Conservation (phyloP, 179 eudicot species). For the Silene coronaria region DNA sequence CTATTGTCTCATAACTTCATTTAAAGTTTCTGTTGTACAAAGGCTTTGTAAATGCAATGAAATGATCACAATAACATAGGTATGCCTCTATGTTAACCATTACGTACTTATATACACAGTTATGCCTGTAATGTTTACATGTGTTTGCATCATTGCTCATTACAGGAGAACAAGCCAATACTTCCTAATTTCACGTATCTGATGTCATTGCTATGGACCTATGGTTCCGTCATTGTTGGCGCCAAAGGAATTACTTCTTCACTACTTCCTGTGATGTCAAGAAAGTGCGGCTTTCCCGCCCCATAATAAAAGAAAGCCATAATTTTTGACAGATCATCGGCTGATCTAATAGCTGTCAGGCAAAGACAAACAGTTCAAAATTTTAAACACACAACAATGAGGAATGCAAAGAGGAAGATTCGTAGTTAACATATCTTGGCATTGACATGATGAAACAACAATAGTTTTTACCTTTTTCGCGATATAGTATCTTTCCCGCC, state of each 20-base stretch:
- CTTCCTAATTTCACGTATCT: constrained; percentile 2
- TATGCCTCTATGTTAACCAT: too few species aligned
- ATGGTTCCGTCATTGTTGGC: constrained; percentile 18
- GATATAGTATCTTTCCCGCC: constrained; percentile 82
- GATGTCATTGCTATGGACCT: constrained; percentile 9
- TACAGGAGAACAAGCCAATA: background rate
- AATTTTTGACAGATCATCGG: constrained; percentile 77
- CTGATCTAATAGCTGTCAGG: constrained; percentile 56
- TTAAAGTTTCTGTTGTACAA: too few species aligned
- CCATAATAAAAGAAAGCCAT: constrained; percentile 96
- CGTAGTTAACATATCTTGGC: background rate
- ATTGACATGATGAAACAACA: background rate
- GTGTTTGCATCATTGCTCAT: background rate
- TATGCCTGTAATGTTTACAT: background rate
- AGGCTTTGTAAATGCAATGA: too few species aligned
- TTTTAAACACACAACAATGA: background rate
- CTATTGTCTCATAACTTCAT: too few species aligned
- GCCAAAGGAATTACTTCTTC: constrained; percentile 58
- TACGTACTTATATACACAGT: background rate
- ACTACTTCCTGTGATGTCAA: constrained; percentile 28
- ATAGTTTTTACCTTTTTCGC: constrained; percentile 64
- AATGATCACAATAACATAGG: too few species aligned
- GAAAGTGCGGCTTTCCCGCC: constrained; percentile 72
- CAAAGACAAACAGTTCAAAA: background rate
- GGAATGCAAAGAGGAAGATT: background rate